Evolutionary conservation across 441 rosid genomes (phyloP).

Genomic region (Cnidoscolus chayamansa): DNA sequence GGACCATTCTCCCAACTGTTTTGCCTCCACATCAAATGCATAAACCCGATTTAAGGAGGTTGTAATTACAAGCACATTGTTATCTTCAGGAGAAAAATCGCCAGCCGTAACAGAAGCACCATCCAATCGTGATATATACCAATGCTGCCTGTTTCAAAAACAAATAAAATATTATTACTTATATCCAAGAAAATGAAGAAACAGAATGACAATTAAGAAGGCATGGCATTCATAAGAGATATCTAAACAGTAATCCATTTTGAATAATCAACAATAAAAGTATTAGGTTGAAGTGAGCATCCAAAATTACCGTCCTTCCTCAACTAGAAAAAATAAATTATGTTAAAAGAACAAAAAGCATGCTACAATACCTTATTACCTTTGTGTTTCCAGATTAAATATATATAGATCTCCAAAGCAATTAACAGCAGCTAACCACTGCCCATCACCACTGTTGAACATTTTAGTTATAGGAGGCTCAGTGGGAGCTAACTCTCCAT

Average conservation of each 20-base stretch:
- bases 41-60: slow-evolving; percentile 83
- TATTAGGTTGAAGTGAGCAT: too few relatives aligned
- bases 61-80: slow-evolving; percentile 64
- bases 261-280: not conserved
- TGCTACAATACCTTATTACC: slow-evolving; percentile 64
- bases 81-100: slow-evolving; percentile 76
- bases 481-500: slow-evolving; percentile 41
- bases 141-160: slow-evolving; percentile 71
- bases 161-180: not conserved
- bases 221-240: not conserved
- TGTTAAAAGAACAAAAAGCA: not conserved
- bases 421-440: slow-evolving; percentile 85
- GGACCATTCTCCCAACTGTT: slow-evolving; percentile 88
- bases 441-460: slow-evolving; percentile 79
- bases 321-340: too few relatives aligned
- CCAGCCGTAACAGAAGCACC: slow-evolving; percentile 93
- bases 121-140: slow-evolving; percentile 89
- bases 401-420: slow-evolving; percentile 89
- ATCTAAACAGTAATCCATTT: not conserved
- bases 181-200: not conserved
- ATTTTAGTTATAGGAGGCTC: slow-evolving; percentile 91
- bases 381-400: slow-evolving; percentile 72
- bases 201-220: not conserved
- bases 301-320: too few relatives aligned
- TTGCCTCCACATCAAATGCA: slow-evolving; percentile 85